These are phyloP conservation scores for Cephaloascus albidus DNA, from an alignment of 805 yeast genomes.

Conservation along the genomic window DNA sequence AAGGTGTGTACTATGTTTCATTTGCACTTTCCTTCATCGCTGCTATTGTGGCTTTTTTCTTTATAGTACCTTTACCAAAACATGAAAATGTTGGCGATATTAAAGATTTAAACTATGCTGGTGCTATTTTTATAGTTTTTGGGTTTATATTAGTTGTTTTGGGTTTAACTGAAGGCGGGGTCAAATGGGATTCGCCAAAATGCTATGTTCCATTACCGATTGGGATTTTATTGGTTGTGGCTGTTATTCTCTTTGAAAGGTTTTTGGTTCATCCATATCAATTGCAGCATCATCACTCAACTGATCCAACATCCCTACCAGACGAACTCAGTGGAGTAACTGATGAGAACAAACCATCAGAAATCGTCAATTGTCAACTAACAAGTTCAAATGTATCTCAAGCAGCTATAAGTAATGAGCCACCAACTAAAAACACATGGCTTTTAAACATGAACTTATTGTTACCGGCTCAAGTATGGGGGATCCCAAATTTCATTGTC, in stretches of 20 bases:
- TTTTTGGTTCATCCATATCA: constrained; percentile 8
- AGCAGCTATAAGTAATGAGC: no score
- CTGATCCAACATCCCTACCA: no score
- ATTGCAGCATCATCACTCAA: no score
- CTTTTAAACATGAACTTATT: constrained; percentile 14
- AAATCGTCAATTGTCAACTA: no score
- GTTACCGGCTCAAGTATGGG: constrained; percentile 15
- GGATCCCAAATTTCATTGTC: constrained; percentile 13
- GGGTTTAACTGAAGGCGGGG: constrained; percentile 38
- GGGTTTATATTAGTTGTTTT: constrained; percentile 27
- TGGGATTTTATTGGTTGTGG: constrained; percentile 20
- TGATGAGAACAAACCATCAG: no score
- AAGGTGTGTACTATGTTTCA: constrained; percentile 25
- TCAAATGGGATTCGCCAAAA: constrained; percentile 26
- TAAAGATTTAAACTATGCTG: constrained; percentile 24
- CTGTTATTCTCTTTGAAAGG: constrained; percentile 19
- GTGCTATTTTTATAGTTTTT: constrained; percentile 18
- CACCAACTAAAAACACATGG: no score
- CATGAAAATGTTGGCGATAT: constrained; percentile 8
- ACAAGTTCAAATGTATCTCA: no score
- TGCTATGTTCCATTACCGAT: constrained; percentile 30
- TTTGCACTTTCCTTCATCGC: constrained; percentile 18
- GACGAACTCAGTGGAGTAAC: no score
- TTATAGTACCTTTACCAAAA: constrained; percentile 16
- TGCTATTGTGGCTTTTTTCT: constrained; percentile 13